Evolutionary conservation across 2,329 filamentous ascomycete genomes (phyloP).

Genomic region (Aureobasidium sp.): DNA sequence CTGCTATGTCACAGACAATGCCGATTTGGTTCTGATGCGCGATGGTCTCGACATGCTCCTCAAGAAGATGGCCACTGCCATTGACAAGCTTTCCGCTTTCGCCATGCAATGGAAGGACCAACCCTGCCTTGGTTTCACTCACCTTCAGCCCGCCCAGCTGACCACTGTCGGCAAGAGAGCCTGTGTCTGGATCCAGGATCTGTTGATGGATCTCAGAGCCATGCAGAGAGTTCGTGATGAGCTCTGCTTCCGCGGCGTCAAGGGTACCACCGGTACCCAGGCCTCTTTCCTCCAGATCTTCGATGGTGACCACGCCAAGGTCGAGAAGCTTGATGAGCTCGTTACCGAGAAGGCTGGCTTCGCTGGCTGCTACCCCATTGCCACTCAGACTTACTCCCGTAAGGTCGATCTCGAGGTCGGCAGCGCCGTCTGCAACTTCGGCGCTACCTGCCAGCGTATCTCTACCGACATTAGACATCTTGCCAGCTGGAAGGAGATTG

Average conservation of each 20-base stretch:
- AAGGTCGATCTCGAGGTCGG: slow-evolving; percentile 78
- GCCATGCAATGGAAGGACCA: slow-evolving; percentile 65
- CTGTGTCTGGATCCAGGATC: slow-evolving; percentile 68
- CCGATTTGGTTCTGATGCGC: slow-evolving; percentile 69
- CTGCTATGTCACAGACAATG: slow-evolving; percentile 64
- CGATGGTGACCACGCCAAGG: slow-evolving; percentile 52
- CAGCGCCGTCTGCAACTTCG: slow-evolving; percentile 73
- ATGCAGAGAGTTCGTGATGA: slow-evolving; percentile 62
- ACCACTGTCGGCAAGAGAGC: slow-evolving; percentile 58
- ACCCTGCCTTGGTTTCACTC: slow-evolving; percentile 70
- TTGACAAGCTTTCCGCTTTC: slow-evolving; percentile 66
- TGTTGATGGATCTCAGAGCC: slow-evolving; percentile 67
- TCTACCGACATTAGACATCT: slow-evolving; percentile 67
- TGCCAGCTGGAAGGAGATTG: slow-evolving; percentile 71
- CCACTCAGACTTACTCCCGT: slow-evolving; percentile 67
- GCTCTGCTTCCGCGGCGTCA: slow-evolving; percentile 68
- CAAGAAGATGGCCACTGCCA: slow-evolving; percentile 70
- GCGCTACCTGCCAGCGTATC: slow-evolving; percentile 71
- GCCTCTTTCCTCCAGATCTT: slow-evolving; percentile 70
- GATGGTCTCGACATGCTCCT: slow-evolving; percentile 70
- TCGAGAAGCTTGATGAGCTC: slow-evolving; percentile 56
- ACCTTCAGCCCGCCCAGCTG: slow-evolving; percentile 56
- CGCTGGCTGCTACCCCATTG: slow-evolving; percentile 54
- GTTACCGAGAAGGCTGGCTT: slow-evolving; percentile 63
- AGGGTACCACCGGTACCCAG: slow-evolving; percentile 70